Percentiles rank a stretch among this genome's conserved stretches.
These are phyloP conservation scores for Trichoderma citrinoviride DNA, from an alignment of 2,329 filamentous ascomycete genomes.

Conservation along the genomic window DNA sequence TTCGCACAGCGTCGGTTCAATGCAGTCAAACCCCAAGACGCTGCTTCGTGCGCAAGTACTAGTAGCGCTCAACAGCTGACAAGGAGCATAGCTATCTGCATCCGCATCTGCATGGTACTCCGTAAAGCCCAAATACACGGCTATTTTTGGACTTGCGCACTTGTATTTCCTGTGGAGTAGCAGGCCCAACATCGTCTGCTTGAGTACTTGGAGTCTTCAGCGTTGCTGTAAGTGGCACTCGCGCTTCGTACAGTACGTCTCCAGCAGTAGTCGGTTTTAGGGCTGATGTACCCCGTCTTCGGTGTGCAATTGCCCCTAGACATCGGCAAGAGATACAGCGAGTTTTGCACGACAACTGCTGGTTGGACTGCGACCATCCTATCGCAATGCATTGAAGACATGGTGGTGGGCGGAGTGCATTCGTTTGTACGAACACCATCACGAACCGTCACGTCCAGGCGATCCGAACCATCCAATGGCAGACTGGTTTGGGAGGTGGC, in stretches of 20 bases:
- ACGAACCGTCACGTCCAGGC: neutral
- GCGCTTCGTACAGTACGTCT: neutral
- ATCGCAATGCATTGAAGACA: neutral
- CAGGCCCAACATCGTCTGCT: too few relatives aligned
- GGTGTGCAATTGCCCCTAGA: neutral
- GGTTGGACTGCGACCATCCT: neutral
- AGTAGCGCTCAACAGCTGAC: neutral
- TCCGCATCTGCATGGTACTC: neutral
- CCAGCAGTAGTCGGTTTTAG: neutral
- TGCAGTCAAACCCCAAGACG: neutral
- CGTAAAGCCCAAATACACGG: neutral
- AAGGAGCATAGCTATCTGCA: neutral
- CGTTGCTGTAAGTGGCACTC: too few relatives aligned
- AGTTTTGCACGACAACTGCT: neutral
- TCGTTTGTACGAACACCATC: neutral
- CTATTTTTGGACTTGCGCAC: neutral
- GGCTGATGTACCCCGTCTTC: neutral
- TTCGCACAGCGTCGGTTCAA: neutral
- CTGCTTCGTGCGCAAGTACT: neutral
- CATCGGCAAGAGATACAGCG: constrained; percentile 1
- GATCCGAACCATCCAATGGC: neutral
- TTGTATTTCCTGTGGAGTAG: neutral
- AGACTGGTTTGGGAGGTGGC: neutral
- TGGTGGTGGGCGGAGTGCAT: neutral
- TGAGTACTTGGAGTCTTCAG: too few relatives aligned